A percentile compares a stretch with the other conserved stretches of the same genome.
Conservation (phyloP, 306 rosid species). For the Cercis canadensis region DNA sequence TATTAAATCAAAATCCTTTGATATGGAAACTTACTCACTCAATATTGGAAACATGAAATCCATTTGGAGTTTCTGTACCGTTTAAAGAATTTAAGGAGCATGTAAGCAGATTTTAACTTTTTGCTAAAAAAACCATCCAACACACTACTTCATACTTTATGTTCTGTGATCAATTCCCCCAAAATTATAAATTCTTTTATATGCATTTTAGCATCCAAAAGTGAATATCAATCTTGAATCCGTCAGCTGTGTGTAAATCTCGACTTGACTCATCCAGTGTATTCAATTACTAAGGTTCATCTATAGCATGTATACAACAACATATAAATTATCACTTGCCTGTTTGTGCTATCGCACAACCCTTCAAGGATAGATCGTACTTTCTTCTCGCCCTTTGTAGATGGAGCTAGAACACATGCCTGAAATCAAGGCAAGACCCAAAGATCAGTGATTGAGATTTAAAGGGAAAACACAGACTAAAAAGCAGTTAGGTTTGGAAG, state of each 20-base stretch:
- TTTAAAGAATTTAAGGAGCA: conserved; percentile 26
- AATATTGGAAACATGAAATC: neutral
- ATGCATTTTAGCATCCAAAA: too few species aligned
- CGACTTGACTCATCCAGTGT: conserved; percentile 10
- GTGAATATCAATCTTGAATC: neutral
- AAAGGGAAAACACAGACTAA: neutral
- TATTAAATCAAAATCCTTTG: too few species aligned
- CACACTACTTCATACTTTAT: neutral
- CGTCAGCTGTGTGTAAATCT: neutral
- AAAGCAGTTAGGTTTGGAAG: conserved; percentile 33
- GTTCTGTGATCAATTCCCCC: neutral
- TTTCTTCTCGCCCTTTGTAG: conserved; percentile 80
- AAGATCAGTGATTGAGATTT: conserved; percentile 27
- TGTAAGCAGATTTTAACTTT: neutral
- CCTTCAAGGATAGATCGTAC: conserved; percentile 86
- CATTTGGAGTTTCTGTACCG: conserved; percentile 6
- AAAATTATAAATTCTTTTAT: neutral
- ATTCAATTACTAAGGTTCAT: conserved; percentile 11
- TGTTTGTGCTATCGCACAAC: conserved; percentile 71
- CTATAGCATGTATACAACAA: conserved; percentile 13
- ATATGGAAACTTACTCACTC: neutral
- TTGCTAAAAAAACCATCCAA: conserved; percentile 10
- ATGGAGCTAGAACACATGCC: conserved; percentile 89
- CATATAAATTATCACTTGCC: conserved; percentile 59
- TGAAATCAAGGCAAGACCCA: conserved; percentile 46